Evolutionary conservation across 2,329 filamentous ascomycete genomes (phyloP).

Genomic region (Aspergillus japonicus): DNA sequence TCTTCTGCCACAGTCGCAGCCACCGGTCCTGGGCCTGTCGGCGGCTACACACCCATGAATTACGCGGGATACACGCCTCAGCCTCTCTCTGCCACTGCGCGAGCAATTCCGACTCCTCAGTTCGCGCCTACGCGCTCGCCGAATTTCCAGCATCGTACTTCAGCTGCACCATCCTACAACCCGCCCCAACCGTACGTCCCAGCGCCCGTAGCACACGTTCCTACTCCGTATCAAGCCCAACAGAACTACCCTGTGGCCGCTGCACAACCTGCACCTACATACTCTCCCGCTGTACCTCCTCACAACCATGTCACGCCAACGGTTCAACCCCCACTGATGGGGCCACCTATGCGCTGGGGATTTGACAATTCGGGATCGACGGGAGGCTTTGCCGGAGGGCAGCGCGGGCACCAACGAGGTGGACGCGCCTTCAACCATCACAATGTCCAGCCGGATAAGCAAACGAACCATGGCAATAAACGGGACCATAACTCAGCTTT

Average conservation of each 20-base stretch:
- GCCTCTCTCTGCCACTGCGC: constrained; percentile 25
- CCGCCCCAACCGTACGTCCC: constrained; percentile 28
- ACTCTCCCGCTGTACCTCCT: constrained; percentile 18
- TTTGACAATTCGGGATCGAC: constrained; percentile 51
- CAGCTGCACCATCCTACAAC: constrained; percentile 21
- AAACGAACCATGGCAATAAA: constrained; percentile 31
- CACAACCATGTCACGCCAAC: constrained; percentile 25
- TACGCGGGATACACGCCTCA: constrained; percentile 32
- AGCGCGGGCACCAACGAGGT: constrained; percentile 30
- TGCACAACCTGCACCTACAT: constrained; percentile 25
- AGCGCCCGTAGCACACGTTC: constrained; percentile 19
- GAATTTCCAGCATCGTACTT: constrained; percentile 22
- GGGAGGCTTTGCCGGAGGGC: constrained; percentile 45
- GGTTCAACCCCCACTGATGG: constrained; percentile 49
- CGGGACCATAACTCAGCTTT: constrained; percentile 40
- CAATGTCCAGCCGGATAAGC: constrained; percentile 21
- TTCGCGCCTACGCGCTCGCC: constrained; percentile 26
- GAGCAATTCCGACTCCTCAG: constrained; percentile 25
- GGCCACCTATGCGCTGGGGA: constrained; percentile 56
- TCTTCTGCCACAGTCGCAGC: constrained; percentile 15
- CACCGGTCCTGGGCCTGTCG: constrained; percentile 15
- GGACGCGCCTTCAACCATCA: constrained; percentile 25
- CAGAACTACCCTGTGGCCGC: constrained; percentile 26
- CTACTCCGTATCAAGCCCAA: constrained; percentile 27
- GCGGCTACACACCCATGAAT: constrained; percentile 30